Evolutionary conservation across 169 alveolate species (phyloP), one percentile per base, ranked within the genome.

Genomic region (Plasmodium coatneyi): DNA sequence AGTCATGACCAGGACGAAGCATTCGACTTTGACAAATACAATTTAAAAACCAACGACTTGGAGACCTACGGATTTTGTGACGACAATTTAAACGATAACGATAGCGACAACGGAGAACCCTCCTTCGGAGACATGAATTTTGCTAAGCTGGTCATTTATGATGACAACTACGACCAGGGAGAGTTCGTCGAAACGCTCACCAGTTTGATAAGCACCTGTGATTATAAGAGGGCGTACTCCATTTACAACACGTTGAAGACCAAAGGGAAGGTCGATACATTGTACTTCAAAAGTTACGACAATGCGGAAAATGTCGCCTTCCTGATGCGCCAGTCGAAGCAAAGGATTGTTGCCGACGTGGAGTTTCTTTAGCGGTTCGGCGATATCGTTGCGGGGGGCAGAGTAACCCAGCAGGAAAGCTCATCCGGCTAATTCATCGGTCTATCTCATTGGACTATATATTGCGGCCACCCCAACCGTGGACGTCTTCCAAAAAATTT

Each of bases 301-400:
- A 80, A 76, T 6, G 95, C 95, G 3, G 95, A 91, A 78, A 91
- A 91, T 71, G 25, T 91, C 16, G 94, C 94, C 34, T 89, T 89
- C 81, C 70, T 89, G 7, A 25, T 89, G 49, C 89, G 94, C 30
- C 94, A 89, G 49, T 89, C 94, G 10, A 39, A 79, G 46, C 84
- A 89, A 52, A 36, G 70, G 71, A 89, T 89, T 28, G 3, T 89
- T n/a, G 94, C 52, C 28, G 94, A 89, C n/a, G 94, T 80, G 78
- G 94, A 89, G 19, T 30, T 43, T 49, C 60, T 49, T 3, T 49
- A 49, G 60, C 60, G 6, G 2, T 49, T 49, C 19, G 60, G 14
- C 22, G 25, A 16, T 5, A 19, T 25, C n/a, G 41, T 25, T 25
- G n/a, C 3, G 36, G 30, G 30, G 14, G 3, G 30, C 2, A 7